phyloP scores from a whole-genome alignment of 345 rosid genomes.

The Lepidium sativum region DNA sequence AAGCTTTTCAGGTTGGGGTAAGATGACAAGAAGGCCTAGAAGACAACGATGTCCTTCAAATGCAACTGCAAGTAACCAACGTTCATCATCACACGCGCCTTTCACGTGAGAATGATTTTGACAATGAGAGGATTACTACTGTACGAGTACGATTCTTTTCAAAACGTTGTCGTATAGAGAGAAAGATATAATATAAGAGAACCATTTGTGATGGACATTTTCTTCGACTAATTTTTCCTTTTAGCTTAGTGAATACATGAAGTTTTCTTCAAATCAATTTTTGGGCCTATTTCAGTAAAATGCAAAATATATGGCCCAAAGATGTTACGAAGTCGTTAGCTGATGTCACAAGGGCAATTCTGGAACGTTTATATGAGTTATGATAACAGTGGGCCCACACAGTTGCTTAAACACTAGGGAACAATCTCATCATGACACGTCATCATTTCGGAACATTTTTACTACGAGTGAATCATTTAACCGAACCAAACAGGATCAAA shows the following conservation, averaged over 20 bases:
- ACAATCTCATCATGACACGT: too few species aligned
- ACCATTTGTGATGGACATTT: slow-evolving; percentile 10
- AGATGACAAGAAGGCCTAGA: slow-evolving; percentile 71
- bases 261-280: neutral
- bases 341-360: neutral
- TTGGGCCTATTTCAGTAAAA: neutral
- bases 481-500: too few species aligned
- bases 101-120: slow-evolving; percentile 17
- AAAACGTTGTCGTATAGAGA: slow-evolving; percentile 10
- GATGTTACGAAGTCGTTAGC: neutral
- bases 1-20: slow-evolving; percentile 71
- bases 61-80: slow-evolving; percentile 26
- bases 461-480: too few species aligned
- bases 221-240: neutral
- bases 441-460: too few species aligned
- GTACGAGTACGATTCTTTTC: slow-evolving; percentile 9
- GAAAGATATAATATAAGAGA: neutral
- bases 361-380: too few species aligned
- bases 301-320: neutral
- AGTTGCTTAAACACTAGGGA: neutral
- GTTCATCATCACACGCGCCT: slow-evolving; percentile 22
- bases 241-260: slow-evolving; percentile 19
- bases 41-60: slow-evolving; percentile 45
- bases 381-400: too few species aligned
- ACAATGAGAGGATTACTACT: neutral